phyloP scores from a whole-genome alignment of 306 rosid genomes.

The Calophaca sinica region DNA sequence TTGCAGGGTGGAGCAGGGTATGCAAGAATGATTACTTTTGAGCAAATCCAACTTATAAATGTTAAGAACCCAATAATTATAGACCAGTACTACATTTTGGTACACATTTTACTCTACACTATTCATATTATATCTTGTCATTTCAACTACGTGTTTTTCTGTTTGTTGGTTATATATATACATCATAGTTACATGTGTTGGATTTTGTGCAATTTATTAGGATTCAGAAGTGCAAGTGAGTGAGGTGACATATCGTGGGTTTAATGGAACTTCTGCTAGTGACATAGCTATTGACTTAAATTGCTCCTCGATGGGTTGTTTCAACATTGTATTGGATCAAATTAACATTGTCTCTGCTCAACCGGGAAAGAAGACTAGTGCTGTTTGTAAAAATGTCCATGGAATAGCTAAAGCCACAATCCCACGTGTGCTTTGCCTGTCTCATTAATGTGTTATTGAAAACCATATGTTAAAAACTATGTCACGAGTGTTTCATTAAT shows the following conservation, averaged over 20 bases:
- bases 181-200: too few relatives aligned
- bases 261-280: slow-evolving; percentile 38
- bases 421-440: slow-evolving; percentile 14
- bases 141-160: not conserved
- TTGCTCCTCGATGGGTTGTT: slow-evolving; percentile 37
- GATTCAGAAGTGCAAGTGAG: slow-evolving; percentile 17
- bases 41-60: slow-evolving; percentile 14
- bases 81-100: slow-evolving; percentile 35
- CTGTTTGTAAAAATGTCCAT: slow-evolving; percentile 34
- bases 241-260: slow-evolving; percentile 34
- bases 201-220: not conserved
- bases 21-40: slow-evolving; percentile 48
- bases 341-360: not conserved
- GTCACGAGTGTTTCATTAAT: too few relatives aligned
- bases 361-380: not conserved
- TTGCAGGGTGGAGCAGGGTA: slow-evolving; percentile 52
- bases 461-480: too few relatives aligned
- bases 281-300: slow-evolving; percentile 30
- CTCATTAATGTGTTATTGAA: not conserved
- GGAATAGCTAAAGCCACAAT: not conserved
- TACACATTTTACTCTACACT: not conserved
- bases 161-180: too few relatives aligned
- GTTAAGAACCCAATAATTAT: slow-evolving; percentile 42
- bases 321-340: slow-evolving; percentile 25
- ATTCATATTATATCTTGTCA: not conserved